phyloP scores from a whole-genome alignment of 2,329 filamentous ascomycete species.

The Xylariaceae sp. region DNA sequence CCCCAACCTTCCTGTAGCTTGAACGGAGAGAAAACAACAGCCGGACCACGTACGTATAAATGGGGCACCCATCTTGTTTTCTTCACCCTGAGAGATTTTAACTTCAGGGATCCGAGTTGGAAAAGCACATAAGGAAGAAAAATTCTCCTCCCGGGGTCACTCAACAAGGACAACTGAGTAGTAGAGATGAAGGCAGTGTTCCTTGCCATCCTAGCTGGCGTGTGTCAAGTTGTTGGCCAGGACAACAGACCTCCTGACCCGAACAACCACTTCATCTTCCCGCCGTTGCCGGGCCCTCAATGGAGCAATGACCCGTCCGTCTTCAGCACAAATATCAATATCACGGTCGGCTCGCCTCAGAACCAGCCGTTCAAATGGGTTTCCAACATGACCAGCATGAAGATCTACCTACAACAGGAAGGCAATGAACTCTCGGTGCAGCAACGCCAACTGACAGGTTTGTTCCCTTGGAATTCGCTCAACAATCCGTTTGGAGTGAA shows the following conservation, averaged over 20 bases:
- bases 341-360: constrained; percentile 10
- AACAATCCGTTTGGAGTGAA: background rate
- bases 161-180: too few species aligned
- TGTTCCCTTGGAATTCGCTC: background rate
- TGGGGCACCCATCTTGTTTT: background rate
- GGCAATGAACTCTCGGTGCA: background rate
- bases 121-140: too few species aligned
- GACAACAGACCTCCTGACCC: constrained; percentile 12
- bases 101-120: background rate
- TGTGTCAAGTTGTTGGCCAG: background rate
- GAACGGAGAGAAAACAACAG: too few species aligned
- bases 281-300: constrained; percentile 13
- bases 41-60: background rate
- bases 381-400: constrained; percentile 10
- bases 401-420: background rate
- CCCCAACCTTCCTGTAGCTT: too few species aligned
- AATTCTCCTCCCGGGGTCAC: too few species aligned
- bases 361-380: constrained; percentile 18
- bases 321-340: constrained; percentile 13
- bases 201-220: background rate
- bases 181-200: background rate
- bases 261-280: constrained; percentile 19
- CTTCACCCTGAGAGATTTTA: background rate
- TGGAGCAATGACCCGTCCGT: constrained; percentile 14
- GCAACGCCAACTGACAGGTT: background rate